Conservation (phyloP, 2,329 filamentous ascomycete genomes). For the Dactylellina leptospora region DNA sequence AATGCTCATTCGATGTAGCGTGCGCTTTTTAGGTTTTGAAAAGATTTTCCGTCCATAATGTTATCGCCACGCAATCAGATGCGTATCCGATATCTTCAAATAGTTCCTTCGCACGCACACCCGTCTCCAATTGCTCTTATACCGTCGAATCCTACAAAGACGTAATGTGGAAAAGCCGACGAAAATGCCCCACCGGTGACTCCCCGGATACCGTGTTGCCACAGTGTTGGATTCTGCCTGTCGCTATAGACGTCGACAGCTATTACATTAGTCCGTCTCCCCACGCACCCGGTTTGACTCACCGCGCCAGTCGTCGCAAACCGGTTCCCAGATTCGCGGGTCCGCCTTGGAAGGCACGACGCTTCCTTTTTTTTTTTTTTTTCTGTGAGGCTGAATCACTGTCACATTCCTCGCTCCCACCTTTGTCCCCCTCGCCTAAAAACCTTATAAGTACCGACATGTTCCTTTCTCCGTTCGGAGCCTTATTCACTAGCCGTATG, state of each 20-base stretch:
- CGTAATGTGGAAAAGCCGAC: too few species aligned
- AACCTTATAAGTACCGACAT: conserved; percentile 14
- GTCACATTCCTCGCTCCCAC: neutral
- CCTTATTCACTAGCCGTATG: neutral
- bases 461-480: neutral
- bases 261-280: conserved; percentile 8
- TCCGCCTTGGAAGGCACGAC: conserved; percentile 2
- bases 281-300: conserved; percentile 23
- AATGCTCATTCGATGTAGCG: too few species aligned
- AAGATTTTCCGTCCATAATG: too few species aligned
- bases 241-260: neutral
- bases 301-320: conserved; percentile 1
- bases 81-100: too few species aligned
- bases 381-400: neutral
- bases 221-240: conserved; percentile 14
- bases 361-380: too few species aligned
- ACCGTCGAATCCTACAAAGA: too few species aligned
- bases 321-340: neutral
- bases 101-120: too few species aligned
- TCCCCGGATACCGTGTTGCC: conserved; percentile 4
- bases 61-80: too few species aligned
- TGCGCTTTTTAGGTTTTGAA: too few species aligned
- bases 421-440: neutral
- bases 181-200: too few species aligned
- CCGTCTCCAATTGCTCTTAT: too few species aligned